Evolutionary conservation across 495 filamentous ascomycete species (phyloP).

Genomic region (Hapsidospora chrysogenum): DNA sequence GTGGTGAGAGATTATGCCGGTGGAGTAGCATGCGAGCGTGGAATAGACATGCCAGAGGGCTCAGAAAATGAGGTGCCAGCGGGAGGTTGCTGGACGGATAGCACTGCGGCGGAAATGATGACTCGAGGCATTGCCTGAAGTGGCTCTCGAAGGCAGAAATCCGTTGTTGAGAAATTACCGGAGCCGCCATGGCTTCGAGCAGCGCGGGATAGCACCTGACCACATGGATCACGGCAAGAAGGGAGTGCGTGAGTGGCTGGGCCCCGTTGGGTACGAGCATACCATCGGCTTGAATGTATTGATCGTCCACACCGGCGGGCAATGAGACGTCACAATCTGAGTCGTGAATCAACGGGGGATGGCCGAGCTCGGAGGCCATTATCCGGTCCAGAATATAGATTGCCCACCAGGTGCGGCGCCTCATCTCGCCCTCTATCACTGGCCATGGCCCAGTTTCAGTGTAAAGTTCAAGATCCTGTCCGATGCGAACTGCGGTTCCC

Average conservation of each 20-base stretch:
- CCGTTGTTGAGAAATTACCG: slow-evolving; percentile 47
- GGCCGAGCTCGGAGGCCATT: slow-evolving; percentile 66
- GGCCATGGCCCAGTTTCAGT: slow-evolving; percentile 57
- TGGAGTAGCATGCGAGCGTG: slow-evolving; percentile 73
- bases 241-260: slow-evolving; percentile 36
- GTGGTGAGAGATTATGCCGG: slow-evolving; percentile 74
- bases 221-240: slow-evolving; percentile 71
- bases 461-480: slow-evolving; percentile 80
- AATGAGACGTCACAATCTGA: slow-evolving; percentile 73
- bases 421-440: slow-evolving; percentile 72
- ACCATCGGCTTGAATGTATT: slow-evolving; percentile 52
- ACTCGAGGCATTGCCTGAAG: slow-evolving; percentile 54
- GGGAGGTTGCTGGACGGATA: slow-evolving; percentile 43
- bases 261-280: slow-evolving; percentile 31
- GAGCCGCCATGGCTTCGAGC: slow-evolving; percentile 50
- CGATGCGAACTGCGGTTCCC: slow-evolving; percentile 65
- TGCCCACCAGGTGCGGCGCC: slow-evolving; percentile 85
- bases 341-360: slow-evolving; percentile 74
- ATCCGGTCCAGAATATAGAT: slow-evolving; percentile 82
- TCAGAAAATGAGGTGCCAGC: slow-evolving; percentile 56
- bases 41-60: slow-evolving; percentile 61
- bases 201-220: slow-evolving; percentile 68
- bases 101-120: slow-evolving; percentile 56
- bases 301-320: slow-evolving; percentile 69
- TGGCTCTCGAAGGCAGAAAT: slow-evolving; percentile 70